Percentiles rank a stretch among this genome's conserved stretches.
These are phyloP conservation scores for Suillus brevipes DNA, from an alignment of 768 basidiomycete genomes.

Conservation along the genomic window DNA sequence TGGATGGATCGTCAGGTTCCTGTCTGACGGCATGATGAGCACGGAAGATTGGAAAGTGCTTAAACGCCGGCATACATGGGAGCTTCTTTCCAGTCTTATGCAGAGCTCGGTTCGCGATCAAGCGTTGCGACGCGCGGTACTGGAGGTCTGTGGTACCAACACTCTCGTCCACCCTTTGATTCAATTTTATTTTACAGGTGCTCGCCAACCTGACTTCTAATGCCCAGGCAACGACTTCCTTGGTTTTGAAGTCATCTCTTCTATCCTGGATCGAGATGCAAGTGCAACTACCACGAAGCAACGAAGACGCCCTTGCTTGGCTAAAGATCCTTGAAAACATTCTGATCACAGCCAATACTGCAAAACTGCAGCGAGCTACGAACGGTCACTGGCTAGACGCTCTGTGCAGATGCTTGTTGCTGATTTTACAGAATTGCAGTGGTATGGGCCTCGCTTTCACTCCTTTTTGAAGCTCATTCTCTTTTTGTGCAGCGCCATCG, in stretches of 20 bases:
- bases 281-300: constrained; percentile 30
- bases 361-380: constrained; percentile 54
- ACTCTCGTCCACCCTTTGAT: not conserved
- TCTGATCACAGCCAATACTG: constrained; percentile 46
- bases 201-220: constrained; percentile 76
- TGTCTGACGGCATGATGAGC: constrained; percentile 78
- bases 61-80: constrained; percentile 84
- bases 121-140: constrained; percentile 52
- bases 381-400: constrained; percentile 61
- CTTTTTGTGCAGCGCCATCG: constrained; percentile 17
- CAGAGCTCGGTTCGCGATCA: constrained; percentile 61
- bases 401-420: constrained; percentile 51
- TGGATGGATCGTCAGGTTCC: constrained; percentile 83
- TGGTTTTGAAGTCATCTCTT: constrained; percentile 71
- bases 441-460: constrained; percentile 3
- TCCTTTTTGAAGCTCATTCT: not conserved
- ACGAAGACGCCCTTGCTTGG: constrained; percentile 55
- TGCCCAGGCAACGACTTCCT: constrained; percentile 62
- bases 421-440: constrained; percentile 36
- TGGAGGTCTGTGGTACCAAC: constrained; percentile 55
- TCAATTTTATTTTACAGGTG: constrained; percentile 45
- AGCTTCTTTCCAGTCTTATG: constrained; percentile 79
- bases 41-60: constrained; percentile 80
- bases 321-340: constrained; percentile 67
- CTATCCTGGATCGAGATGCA: constrained; percentile 86